Percentiles rank a stretch among this genome's conserved stretches.
Conservation (phyloP, 352 stramenopile species). For the Pythium plurisporium region DNA sequence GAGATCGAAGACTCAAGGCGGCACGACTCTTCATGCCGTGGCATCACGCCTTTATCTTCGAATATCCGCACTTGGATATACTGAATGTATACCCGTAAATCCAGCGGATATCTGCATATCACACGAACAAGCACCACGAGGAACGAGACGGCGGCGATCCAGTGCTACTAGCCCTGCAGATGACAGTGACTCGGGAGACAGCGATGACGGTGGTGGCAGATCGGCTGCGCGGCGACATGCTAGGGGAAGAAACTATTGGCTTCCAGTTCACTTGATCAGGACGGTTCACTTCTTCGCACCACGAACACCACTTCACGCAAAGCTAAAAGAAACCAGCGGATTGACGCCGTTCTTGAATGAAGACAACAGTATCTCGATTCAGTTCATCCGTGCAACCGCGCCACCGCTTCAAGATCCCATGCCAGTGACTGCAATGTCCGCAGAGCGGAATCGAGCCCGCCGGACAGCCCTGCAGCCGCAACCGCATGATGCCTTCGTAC, state of each 20-base stretch:
- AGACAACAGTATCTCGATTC: slow-evolving; percentile 67
- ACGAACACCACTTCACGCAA: slow-evolving; percentile 63
- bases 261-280: slow-evolving; percentile 72
- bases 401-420: slow-evolving; percentile 58
- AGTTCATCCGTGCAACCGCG: slow-evolving; percentile 72
- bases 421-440: neutral
- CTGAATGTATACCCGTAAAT: slow-evolving; percentile 69
- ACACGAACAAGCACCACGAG: slow-evolving; percentile 41
- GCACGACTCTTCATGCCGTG: too few species aligned
- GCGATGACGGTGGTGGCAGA: slow-evolving; percentile 11
- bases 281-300: slow-evolving; percentile 76
- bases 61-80: slow-evolving; percentile 68
- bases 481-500: neutral
- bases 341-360: slow-evolving; percentile 60
- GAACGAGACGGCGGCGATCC: slow-evolving; percentile 30
- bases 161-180: slow-evolving; percentile 22
- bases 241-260: slow-evolving; percentile 51
- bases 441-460: slow-evolving; percentile 28
- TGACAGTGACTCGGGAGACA: slow-evolving; percentile 25
- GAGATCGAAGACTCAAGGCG: too few species aligned
- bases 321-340: slow-evolving; percentile 73
- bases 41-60: slow-evolving; percentile 61
- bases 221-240: neutral
- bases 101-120: slow-evolving; percentile 47
- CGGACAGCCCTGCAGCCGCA: slow-evolving; percentile 38